Percentiles rank a stretch among this genome's conserved stretches.
These are phyloP conservation scores for Kodamaea laetipori DNA, from an alignment of 805 yeast species.

Conservation along the genomic window DNA sequence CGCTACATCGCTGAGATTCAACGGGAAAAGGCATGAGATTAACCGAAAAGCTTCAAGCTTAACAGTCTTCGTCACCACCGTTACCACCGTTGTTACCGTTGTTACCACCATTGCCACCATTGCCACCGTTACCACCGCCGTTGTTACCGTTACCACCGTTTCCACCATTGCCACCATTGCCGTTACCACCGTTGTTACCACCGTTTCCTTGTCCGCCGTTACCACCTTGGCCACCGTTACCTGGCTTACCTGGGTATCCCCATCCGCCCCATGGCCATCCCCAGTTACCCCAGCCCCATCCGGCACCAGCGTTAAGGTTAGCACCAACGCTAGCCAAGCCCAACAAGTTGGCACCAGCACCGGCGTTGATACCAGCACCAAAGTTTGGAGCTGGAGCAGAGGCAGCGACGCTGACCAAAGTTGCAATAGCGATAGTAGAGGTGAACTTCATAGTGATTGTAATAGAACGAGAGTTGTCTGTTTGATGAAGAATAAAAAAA, in stretches of 20 bases:
- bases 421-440: constrained; percentile 3
- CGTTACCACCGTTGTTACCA: neutral
- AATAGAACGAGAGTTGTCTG: neutral
- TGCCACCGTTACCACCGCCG: constrained; percentile 4
- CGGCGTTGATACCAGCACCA: neutral
- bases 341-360: constrained; percentile 3
- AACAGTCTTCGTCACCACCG: constrained; percentile 1
- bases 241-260: neutral
- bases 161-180: neutral
- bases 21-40: neutral
- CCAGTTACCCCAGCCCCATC: neutral
- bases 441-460: constrained; percentile 1
- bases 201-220: neutral
- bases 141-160: neutral
- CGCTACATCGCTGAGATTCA: too few relatives aligned
- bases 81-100: neutral
- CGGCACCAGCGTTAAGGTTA: neutral
- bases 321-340: constrained; percentile 1
- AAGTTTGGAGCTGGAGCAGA: constrained; percentile 1
- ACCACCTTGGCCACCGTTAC: neutral
- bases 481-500: neutral
- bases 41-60: neutral
- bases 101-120: neutral
- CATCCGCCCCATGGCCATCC: neutral
- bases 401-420: neutral